phyloP scores from a whole-genome alignment of 768 basidiomycete species.

The Termitomyces sp. region DNA sequence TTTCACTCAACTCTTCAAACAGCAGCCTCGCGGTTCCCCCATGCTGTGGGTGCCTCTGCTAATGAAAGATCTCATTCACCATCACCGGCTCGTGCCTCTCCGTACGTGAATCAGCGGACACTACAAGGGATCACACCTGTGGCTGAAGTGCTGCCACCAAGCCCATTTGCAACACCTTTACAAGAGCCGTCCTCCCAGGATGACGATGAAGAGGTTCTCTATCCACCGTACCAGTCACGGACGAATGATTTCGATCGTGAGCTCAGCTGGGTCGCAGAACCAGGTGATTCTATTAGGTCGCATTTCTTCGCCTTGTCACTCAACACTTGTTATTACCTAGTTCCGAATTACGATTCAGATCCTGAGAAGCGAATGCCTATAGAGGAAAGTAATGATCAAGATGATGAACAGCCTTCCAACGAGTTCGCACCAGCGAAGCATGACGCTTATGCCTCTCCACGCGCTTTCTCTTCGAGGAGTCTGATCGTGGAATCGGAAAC shows the following conservation, averaged over 20 bases:
- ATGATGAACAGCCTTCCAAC: constrained; percentile 46
- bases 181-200: constrained; percentile 54
- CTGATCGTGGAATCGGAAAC: constrained; percentile 61
- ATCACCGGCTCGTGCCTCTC: constrained; percentile 42
- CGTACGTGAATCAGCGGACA: constrained; percentile 40
- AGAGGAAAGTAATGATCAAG: constrained; percentile 42
- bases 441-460: constrained; percentile 44
- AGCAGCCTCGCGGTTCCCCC: constrained; percentile 35
- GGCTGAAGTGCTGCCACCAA: constrained; percentile 58
- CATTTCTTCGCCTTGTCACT: constrained; percentile 1
- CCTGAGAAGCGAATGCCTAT: constrained; percentile 63
- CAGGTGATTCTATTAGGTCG: constrained; percentile 41
- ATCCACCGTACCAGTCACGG: constrained; percentile 44
- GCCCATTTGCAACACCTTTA: constrained; percentile 68
- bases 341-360: constrained; percentile 28
- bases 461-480: constrained; percentile 51
- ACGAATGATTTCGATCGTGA: constrained; percentile 50
- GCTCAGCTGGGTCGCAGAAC: constrained; percentile 75
- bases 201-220: constrained; percentile 68
- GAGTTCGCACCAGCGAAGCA: constrained; percentile 35
- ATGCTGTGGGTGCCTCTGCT: constrained; percentile 52
- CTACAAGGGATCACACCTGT: constrained; percentile 45
- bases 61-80: constrained; percentile 32
- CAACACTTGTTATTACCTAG: neutral
- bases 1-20: constrained; percentile 36